phyloP scores from a whole-genome alignment of 306 rosid species.

The Malus sieversii region DNA sequence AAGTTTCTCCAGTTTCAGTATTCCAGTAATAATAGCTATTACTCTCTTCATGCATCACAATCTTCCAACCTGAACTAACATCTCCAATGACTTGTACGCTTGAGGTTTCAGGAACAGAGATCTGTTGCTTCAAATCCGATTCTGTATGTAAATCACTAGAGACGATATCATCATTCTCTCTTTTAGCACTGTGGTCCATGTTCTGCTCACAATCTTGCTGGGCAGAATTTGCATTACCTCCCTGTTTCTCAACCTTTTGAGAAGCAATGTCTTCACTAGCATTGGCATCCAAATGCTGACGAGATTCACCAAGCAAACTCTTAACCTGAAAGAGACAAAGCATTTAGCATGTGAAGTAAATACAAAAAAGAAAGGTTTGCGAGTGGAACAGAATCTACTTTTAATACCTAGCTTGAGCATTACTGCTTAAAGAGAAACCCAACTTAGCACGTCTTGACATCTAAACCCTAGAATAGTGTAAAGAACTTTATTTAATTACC shows the following conservation, averaged over 20 bases:
- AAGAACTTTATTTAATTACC: conserved; percentile 31
- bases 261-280: conserved; percentile 26
- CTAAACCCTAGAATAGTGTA: neutral
- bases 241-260: conserved; percentile 39
- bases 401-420: neutral
- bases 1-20: conserved; percentile 85
- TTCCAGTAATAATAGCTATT: conserved; percentile 87
- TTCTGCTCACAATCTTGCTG: conserved; percentile 24
- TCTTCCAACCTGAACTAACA: conserved; percentile 72
- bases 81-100: conserved; percentile 41
- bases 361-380: neutral
- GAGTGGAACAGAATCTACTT: neutral
- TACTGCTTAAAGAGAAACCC: neutral
- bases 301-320: conserved; percentile 29
- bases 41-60: conserved; percentile 92
- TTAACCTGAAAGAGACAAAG: conserved; percentile 37
- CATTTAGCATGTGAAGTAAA: neutral
- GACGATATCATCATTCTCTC: conserved; percentile 26
- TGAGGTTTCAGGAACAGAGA: conserved; percentile 28
- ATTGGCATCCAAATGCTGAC: conserved; percentile 24
- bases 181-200: conserved; percentile 29
- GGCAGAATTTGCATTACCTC: conserved; percentile 18
- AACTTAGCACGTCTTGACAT: neutral
- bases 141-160: conserved; percentile 29
- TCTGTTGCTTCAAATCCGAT: conserved; percentile 32